Evolutionary conservation across 768 basidiomycete genomes (phyloP).

Genomic region (Auriculariales sp.): DNA sequence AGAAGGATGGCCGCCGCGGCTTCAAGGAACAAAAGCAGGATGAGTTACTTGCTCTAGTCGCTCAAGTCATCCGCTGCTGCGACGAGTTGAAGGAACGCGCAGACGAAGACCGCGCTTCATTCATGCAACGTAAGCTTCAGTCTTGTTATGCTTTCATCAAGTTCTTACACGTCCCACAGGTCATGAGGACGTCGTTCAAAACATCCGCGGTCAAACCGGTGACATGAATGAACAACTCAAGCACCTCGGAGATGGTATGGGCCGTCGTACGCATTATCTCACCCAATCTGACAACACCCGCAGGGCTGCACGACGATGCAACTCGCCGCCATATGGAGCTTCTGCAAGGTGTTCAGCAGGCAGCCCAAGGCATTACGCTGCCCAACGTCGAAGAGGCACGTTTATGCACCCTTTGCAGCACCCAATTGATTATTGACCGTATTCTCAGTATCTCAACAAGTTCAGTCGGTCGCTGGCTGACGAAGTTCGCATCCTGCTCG

Average conservation of each 20-base stretch:
- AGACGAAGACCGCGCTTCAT: conserved; percentile 39
- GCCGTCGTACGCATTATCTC: not conserved
- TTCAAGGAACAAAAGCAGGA: conserved; percentile 44
- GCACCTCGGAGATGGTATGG: conserved; percentile 19
- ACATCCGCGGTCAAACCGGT: conserved; percentile 40
- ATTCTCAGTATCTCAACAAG: conserved; percentile 51
- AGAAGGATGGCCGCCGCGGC: conserved; percentile 42
- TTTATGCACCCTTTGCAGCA: conserved; percentile 3
- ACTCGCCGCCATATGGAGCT: conserved; percentile 51
- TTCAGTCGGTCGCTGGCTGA: conserved; percentile 74
- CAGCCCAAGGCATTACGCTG: conserved; percentile 57
- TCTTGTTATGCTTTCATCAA: conserved; percentile 3
- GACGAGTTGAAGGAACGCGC: conserved; percentile 33
- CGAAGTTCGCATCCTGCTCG: conserved; percentile 71
- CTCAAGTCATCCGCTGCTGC: conserved; percentile 41
- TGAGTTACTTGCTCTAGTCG: conserved; percentile 46
- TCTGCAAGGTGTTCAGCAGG: conserved; percentile 49
- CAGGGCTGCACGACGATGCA: conserved; percentile 58
- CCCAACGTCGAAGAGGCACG: conserved; percentile 64
- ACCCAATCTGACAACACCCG: not conserved
- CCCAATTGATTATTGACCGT: not conserved
- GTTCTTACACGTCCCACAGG: conserved; percentile 21
- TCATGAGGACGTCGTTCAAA: conserved; percentile 44
- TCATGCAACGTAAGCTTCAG: conserved; percentile 36
- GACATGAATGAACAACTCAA: conserved; percentile 44